Evolutionary conservation across 805 yeast species (phyloP).

Genomic region (Zygoascus flipseniorum): DNA sequence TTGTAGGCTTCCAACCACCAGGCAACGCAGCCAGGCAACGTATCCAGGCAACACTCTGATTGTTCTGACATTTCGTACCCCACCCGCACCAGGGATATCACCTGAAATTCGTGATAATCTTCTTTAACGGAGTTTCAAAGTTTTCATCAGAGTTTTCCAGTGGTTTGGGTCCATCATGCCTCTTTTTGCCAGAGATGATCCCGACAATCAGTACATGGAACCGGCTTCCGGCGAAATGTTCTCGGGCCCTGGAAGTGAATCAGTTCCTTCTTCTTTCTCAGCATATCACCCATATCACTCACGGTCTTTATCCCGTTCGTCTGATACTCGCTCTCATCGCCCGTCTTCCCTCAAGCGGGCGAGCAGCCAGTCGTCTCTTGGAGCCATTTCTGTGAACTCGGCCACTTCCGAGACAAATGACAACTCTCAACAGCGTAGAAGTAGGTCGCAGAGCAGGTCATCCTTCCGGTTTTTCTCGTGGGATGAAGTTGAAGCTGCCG

Average conservation of each 20-base stretch:
- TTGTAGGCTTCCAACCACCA: no score
- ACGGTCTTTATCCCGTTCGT: slow-evolving; percentile 15
- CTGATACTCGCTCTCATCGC: slow-evolving; percentile 7
- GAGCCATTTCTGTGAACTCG: background rate
- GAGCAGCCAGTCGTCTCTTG: background rate
- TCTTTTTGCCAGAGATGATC: background rate
- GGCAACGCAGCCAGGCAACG: no score
- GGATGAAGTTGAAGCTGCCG: slow-evolving; percentile 78
- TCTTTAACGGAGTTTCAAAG: no score
- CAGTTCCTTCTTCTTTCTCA: slow-evolving; percentile 61
- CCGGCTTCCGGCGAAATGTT: slow-evolving; percentile 43
- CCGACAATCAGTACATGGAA: slow-evolving; percentile 27
- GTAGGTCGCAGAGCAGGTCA: slow-evolving; percentile 16
- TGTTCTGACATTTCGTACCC: no score
- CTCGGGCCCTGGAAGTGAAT: slow-evolving; percentile 64
- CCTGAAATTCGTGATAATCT: no score
- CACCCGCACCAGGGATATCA: no score
- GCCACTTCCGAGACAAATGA: background rate
- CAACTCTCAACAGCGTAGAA: slow-evolving; percentile 2
- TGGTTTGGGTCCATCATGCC: background rate
- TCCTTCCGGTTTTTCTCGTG: slow-evolving; percentile 75
- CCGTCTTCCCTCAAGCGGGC: background rate
- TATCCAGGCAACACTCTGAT: no score
- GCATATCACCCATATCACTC: slow-evolving; percentile 45
- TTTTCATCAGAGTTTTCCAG: no score